Percentiles rank a stretch among this genome's conserved stretches.
Conservation (phyloP, 2,329 filamentous ascomycete genomes). For the Xylariaceae sp. region DNA sequence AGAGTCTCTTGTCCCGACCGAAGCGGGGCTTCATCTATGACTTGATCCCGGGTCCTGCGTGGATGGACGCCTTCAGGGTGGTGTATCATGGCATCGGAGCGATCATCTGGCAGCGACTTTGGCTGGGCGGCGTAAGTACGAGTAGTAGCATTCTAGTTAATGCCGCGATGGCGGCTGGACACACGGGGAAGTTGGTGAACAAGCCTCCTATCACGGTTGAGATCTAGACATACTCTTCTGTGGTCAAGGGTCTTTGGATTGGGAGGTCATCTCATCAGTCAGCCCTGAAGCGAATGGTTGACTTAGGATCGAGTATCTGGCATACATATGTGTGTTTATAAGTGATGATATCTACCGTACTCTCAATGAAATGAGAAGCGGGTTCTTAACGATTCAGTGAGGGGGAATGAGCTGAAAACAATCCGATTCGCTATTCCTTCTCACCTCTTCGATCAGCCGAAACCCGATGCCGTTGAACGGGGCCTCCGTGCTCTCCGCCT, state of each 20-base stretch:
- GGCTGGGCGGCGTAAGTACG: conserved; percentile 47
- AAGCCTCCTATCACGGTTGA: conserved; percentile 30
- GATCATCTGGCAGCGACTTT: conserved; percentile 52
- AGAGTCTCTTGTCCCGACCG: conserved; percentile 51
- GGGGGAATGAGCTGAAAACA: background rate
- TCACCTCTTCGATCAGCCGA: background rate
- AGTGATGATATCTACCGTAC: no score
- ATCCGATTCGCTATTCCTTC: background rate
- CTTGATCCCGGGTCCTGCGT: conserved; percentile 41
- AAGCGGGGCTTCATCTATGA: conserved; percentile 42
- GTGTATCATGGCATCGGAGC: conserved; percentile 42
- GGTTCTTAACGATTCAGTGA: no score
- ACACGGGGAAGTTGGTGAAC: conserved; percentile 44
- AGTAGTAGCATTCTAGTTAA: conserved; percentile 52
- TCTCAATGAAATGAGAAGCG: no score
- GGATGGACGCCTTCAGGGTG: conserved; percentile 43
- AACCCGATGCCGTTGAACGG: no score
- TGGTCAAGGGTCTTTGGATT: background rate
- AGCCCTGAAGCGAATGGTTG: background rate
- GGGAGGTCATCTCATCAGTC: background rate
- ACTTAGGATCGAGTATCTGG: background rate
- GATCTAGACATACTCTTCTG: conserved; percentile 12
- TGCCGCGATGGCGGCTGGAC: conserved; percentile 51
- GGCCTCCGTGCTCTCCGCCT: no score
- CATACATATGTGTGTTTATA: no score